Evolutionary conservation across 768 basidiomycete genomes (phyloP).

Genomic region (Xanthoconium stramineum): DNA sequence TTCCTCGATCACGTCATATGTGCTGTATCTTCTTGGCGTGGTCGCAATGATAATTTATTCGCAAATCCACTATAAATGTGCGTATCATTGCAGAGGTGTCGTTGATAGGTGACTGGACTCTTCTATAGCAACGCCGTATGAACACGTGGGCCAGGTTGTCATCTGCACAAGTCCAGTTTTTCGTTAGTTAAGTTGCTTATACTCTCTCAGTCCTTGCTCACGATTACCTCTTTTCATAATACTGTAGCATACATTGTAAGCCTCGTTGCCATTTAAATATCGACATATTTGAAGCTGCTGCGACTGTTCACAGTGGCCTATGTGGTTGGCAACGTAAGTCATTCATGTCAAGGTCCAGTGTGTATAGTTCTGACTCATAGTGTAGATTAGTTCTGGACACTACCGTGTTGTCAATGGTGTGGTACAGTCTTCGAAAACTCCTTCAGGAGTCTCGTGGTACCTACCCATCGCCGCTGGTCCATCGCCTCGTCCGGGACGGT

Average conservation of each 20-base stretch:
- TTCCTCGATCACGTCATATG: conserved; percentile 1
- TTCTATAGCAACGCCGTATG: not conserved
- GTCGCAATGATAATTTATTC: not conserved
- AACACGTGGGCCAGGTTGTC: conserved; percentile 1
- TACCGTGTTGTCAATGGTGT: not conserved
- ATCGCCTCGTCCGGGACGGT: conserved; percentile 9
- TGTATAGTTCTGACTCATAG: not conserved
- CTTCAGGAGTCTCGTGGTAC: not conserved
- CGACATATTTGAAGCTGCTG: not conserved
- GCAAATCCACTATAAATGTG: not conserved
- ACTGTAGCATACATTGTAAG: not conserved
- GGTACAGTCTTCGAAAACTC: not conserved
- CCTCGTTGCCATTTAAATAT: not conserved
- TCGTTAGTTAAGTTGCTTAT: not conserved
- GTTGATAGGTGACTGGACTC: not conserved
- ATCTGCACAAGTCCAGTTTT: conserved; percentile 6
- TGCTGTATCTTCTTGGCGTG: not conserved
- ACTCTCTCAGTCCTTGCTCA: not conserved
- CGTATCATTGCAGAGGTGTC: not conserved
- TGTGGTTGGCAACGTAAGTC: not conserved
- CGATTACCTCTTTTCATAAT: not conserved
- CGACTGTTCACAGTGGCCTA: not conserved
- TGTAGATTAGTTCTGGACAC: not conserved
- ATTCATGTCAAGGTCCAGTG: not conserved
- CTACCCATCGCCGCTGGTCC: conserved; percentile 6